Base-by-base conservation (phyloP, 306 rosid species). In the Castanea sativa region DNA sequence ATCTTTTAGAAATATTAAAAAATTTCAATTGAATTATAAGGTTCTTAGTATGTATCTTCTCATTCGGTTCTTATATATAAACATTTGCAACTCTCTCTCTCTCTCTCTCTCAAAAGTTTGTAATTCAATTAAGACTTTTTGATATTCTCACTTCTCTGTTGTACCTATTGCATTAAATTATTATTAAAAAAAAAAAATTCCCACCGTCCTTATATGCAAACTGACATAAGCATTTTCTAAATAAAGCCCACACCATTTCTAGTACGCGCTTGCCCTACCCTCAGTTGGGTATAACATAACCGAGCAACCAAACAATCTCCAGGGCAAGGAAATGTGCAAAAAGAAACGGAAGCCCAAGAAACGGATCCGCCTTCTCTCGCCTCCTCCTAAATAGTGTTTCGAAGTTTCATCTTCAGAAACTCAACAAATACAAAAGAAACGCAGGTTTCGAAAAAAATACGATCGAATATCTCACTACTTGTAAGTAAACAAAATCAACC, bases 271-370 rank as follows among this genome's bases (percentile, higher is more conserved):
- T 30, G 13, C 41, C 77, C 77, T 25, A 33, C 18, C 14, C 35
- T 11, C 0, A 2, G 21, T 4, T 32, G 1, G 55, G 77, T 35
- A 61, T 38, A 65, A n/a, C 1, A n/a, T 25, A 18, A 53, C 19
- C 14, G 6, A 14, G 59, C 49, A 67, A 74, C 73, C 63, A 74
- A 80, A 55, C 71, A 74, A 49, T 11, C 3, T 1, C 57, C 60
- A 67, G 27, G 27, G 15, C 74, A 63, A 35, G 30, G 23, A 53
- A 33, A 30, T 33, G 23, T 21, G 2, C 27, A 16, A 61, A 58
- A 73, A 76, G 73, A 84, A 84, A 84, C 84, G 84, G 82, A 53
- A 52, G 64, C 41, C 21, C 6, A 51, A 80, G 80, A 84, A 78
- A 78, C 85, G 87, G 80, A 68, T 23, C 1, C n/a, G 18, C 23